Evolutionary conservation across 2,329 filamentous ascomycete species (phyloP), one percentile per base, ranked within the genome.

Genomic region (Neofusicoccum cordaticola): DNA sequence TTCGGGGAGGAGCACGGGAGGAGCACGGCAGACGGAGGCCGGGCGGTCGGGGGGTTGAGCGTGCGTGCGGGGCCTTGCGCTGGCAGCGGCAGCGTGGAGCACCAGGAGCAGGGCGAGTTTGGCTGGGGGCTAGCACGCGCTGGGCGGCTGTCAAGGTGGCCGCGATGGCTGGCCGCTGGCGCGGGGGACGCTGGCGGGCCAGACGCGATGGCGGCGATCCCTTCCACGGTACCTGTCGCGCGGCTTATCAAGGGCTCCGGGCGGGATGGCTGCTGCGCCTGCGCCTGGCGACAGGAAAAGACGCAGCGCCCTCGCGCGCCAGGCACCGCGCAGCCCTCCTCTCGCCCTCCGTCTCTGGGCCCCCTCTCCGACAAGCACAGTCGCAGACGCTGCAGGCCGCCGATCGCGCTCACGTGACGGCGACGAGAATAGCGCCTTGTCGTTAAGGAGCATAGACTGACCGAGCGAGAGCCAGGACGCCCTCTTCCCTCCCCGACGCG

Each of bases 1-100:
- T 67, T 66, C 71, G 68, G 64, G n/a, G 15, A 31, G 27, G 27
- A 31, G 5, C 27, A 31, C 27, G 27, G 27, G 27, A 31, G 27
- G 27, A 31, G 27, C 27, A 31, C 22, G 27, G 27, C 27, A 31
- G 27, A 7, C 27, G 27, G 27, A 5, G 27, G 27, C 4, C 27
- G 27, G 27, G 27, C 27, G 27, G 41, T 34, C 41, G 41, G n/a
- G n/a, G 51, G 34, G n/a, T 34, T 34, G 37, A 27, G 34, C n/a
- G 51, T 9, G 51, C 31, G 37, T n/a, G 8, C 35, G 13, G 37
- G 53, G 15, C 37, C 35, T 17, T 45, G 58, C 12, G 35, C 19
- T 19, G 35, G 37, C 37, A 13, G 41, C 11, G 6, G 27, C 27
- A 17, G 44, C 15, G 12, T 11, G 56, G 39, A 11, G 12, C 7